Conservation (phyloP, 75 land plant species). For the Picea glauca region DNA sequence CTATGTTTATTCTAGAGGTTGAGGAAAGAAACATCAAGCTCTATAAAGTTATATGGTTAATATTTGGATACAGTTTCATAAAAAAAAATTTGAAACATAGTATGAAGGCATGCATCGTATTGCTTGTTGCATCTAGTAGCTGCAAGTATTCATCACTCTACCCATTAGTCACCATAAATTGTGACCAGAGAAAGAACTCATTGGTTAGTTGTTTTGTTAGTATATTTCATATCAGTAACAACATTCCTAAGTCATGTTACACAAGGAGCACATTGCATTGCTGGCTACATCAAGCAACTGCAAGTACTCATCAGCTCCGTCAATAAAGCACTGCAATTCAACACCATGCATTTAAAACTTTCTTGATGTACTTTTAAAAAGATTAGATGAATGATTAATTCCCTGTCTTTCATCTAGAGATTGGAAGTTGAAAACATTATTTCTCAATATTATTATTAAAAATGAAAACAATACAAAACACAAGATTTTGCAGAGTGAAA, state of each 20-base stretch:
- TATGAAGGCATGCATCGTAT: no score
- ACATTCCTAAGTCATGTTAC: constrained; percentile 63
- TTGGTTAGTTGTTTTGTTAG: no score
- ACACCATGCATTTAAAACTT: background rate
- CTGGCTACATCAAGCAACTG: constrained; percentile 87
- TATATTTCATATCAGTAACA: constrained; percentile 3
- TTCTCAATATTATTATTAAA: background rate
- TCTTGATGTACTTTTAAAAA: background rate
- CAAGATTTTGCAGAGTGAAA: background rate
- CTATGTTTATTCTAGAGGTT: no score
- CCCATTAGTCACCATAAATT: no score
- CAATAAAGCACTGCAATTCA: constrained; percentile 73
- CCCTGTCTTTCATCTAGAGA: background rate
- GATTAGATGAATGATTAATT: background rate
- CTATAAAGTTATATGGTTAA: no score
- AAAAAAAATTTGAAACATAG: no score
- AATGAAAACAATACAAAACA: background rate
- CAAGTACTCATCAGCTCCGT: constrained; percentile 95
- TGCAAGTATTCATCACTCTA: no score
- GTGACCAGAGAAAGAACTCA: no score
- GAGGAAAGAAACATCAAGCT: no score
- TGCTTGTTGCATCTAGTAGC: no score
- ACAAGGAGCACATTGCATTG: constrained; percentile 71
- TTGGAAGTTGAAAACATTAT: background rate
- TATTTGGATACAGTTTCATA: no score